These are phyloP conservation scores for Coccomyxa sp. DNA, from an alignment of 139 green algal genomes.

Conservation along the genomic window DNA sequence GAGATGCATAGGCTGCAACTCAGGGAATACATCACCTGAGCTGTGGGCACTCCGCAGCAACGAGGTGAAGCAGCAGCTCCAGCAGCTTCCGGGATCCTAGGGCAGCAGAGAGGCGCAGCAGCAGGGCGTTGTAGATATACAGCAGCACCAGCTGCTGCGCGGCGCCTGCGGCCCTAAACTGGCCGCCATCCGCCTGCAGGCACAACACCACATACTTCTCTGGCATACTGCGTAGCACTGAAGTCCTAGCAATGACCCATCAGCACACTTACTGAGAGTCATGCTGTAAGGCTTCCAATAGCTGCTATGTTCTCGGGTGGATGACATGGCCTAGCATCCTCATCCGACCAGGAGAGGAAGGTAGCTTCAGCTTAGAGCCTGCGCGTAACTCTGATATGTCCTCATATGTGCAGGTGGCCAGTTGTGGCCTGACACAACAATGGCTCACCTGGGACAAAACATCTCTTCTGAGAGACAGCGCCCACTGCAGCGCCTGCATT, in stretches of 20 bases:
- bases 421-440: too few relatives aligned
- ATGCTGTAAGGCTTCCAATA: neutral
- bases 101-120: constrained; percentile 16
- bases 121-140: constrained; percentile 9
- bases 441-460: too few relatives aligned
- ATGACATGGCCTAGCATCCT: neutral
- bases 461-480: constrained; percentile 15
- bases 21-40: too few relatives aligned
- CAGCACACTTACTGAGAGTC: too few relatives aligned
- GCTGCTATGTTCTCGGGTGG: neutral
- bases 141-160: constrained; percentile 27
- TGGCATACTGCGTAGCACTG: neutral
- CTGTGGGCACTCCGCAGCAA: constrained; percentile 7
- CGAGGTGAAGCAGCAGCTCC: neutral
- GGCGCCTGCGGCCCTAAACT: neutral
- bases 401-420: too few relatives aligned
- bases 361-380: neutral
- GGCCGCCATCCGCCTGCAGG: neutral
- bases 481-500: constrained; percentile 7
- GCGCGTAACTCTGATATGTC: too few relatives aligned
- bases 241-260: neutral
- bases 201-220: neutral
- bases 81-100: constrained; percentile 14
- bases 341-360: neutral
- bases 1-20: too few relatives aligned